These are phyloP conservation scores for Crithidia bombi DNA, from an alignment of 208 protist genomes.

Conservation along the genomic window DNA sequence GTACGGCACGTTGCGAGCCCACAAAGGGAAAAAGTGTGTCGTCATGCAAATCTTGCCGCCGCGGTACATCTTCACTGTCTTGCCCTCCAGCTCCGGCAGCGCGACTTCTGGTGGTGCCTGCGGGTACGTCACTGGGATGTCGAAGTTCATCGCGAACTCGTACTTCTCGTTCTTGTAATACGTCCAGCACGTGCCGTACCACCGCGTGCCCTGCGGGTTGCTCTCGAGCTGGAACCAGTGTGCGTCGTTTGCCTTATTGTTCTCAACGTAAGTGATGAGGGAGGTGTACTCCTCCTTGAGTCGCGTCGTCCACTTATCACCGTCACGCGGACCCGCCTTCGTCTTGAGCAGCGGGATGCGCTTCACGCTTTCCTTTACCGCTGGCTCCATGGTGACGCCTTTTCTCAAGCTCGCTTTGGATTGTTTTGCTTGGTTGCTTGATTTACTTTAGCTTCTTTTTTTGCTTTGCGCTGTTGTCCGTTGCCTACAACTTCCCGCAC, in stretches of 20 bases:
- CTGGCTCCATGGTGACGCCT: slow-evolving; percentile 81
- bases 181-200: slow-evolving; percentile 97
- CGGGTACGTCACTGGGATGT: slow-evolving; percentile 97
- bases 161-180: slow-evolving; percentile 96
- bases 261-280: slow-evolving; percentile 96
- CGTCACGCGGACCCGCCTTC: slow-evolving; percentile 95
- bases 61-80: slow-evolving; percentile 99
- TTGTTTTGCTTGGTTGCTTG: too few species aligned
- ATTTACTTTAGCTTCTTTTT: too few species aligned
- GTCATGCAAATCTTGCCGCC: slow-evolving; percentile 98
- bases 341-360: slow-evolving; percentile 96
- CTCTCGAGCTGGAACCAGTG: slow-evolving; percentile 98
- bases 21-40: slow-evolving; percentile 98
- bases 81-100: slow-evolving; percentile 97
- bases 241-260: slow-evolving; percentile 95
- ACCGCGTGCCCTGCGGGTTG: slow-evolving; percentile 94
- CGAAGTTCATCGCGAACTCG: slow-evolving; percentile 98
- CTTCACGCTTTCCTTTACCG: slow-evolving; percentile 89
- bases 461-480: too few species aligned
- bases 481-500: too few species aligned
- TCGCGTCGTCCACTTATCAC: slow-evolving; percentile 94
- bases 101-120: slow-evolving; percentile 95
- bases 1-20: slow-evolving; percentile 96
- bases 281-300: slow-evolving; percentile 98
- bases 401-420: neutral